Evolutionary conservation across 768 basidiomycete species (phyloP).

Genomic region (Phanerochaete carnosa): DNA sequence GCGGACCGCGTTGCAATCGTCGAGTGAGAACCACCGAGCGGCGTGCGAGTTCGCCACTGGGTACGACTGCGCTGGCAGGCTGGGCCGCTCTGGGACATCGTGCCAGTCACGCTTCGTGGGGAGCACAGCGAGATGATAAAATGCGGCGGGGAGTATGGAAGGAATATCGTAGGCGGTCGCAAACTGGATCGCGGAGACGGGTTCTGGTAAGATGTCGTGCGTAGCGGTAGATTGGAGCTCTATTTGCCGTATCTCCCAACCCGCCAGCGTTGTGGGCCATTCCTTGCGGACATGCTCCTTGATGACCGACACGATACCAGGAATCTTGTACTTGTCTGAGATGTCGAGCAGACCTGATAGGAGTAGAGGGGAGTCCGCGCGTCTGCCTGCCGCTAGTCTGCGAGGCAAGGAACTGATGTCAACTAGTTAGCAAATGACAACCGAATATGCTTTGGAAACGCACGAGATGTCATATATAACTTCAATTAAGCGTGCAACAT

Average conservation of each 20-base stretch:
- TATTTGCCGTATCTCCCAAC: background rate
- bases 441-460: background rate
- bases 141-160: slow-evolving; percentile 15
- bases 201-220: slow-evolving; percentile 1
- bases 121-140: slow-evolving; percentile 9
- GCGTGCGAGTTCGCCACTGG: background rate
- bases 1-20: background rate
- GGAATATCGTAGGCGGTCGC: slow-evolving; percentile 10
- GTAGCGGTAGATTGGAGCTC: background rate
- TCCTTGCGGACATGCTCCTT: background rate
- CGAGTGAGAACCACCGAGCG: background rate
- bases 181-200: slow-evolving; percentile 11
- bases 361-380: background rate
- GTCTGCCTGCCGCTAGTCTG: background rate
- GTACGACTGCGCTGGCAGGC: background rate
- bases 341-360: background rate
- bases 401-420: background rate
- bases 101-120: background rate
- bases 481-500: background rate
- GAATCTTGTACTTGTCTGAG: background rate
- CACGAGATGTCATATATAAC: slow-evolving; percentile 8
- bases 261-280: slow-evolving; percentile 2
- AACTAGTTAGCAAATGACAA: background rate
- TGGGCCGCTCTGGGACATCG: background rate
- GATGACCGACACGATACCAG: background rate